Base-by-base conservation (phyloP, 441 rosid genomes). In the Isatis lusitanica region DNA sequence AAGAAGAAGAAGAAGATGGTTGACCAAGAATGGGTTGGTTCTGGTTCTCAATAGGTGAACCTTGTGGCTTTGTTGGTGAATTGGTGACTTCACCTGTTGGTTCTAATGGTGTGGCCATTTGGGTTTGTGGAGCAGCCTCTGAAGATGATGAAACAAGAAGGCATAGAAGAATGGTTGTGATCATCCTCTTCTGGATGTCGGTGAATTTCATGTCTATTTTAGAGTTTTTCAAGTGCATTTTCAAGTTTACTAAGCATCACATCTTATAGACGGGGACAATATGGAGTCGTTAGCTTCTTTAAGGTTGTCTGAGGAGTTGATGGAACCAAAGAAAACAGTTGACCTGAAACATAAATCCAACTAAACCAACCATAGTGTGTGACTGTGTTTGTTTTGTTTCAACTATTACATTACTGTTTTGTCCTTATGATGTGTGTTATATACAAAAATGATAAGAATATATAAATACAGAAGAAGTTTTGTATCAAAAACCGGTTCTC, bases 1-100 rank as follows among this genome's bases (percentile, higher is more conserved):
- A 67, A 71, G 78, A 64, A 75, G 77, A 64, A 75, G 77, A 64
- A 13, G 82, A 79, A 64, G 79, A 80, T 40, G 74, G 69, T 8
- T 73, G 68, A 62, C 83, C 81, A 15, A 67, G 70, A 42, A 76
- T 40, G 33, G 86, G 86, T 63, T 76, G 83, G 71, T 83, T 75
- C 55, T 59, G 76, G 66, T 63, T 74, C 66, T 17, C 80, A 33
- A 69, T 52, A n/a, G 74, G 80, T 36, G 62, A 35, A 18, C 68
- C 78, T 64, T 17, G 76, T 66, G 62, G 66, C 18, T 55, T 60
- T 48, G 80, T 28, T 78, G 84, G 48, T 63, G 82, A 52, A 61
- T 30, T 75, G 76, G 15, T 62, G 56, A 48, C 38, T 56, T 64
- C 74, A 5, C 61, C 70, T 75, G 59, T 31, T 51, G 74, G 31